These are phyloP conservation scores for Cyberlindnera sargentensis DNA, from an alignment of 805 yeast species.

Conservation along the genomic window DNA sequence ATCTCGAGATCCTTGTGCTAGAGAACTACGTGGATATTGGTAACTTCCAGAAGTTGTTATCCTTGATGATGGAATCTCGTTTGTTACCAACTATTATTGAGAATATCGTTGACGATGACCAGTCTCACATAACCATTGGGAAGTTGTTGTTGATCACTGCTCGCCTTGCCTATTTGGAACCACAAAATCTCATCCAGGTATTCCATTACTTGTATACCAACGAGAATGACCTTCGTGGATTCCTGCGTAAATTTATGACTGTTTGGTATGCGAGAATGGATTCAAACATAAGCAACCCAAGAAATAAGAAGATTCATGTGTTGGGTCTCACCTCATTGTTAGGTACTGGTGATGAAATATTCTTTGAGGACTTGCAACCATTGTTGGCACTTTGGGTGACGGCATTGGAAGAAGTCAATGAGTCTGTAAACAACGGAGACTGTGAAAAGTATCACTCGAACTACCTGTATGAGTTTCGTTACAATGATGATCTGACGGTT, in stretches of 20 bases:
- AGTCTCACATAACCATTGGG: conserved; percentile 25
- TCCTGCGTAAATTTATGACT: conserved; percentile 25
- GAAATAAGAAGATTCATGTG: conserved; percentile 61
- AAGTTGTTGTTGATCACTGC: conserved; percentile 30
- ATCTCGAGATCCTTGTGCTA: conserved; percentile 41
- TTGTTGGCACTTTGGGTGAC: conserved; percentile 39
- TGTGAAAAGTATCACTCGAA: conserved; percentile 44
- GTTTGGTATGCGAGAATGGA: conserved; percentile 40
- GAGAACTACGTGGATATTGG: conserved; percentile 15
- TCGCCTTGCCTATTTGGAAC: conserved; percentile 29
- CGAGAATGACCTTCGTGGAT: conserved; percentile 19
- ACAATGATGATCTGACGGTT: conserved; percentile 17
- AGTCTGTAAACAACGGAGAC: conserved; percentile 44
- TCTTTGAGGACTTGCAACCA: conserved; percentile 25
- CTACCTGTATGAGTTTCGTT: conserved; percentile 26
- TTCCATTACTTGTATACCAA: conserved; percentile 25
- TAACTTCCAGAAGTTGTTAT: conserved; percentile 13
- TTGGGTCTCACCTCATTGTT: conserved; percentile 53
- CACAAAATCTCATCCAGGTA: conserved; percentile 20
- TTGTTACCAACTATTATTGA: conserved; percentile 23
- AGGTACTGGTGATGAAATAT: conserved; percentile 27
- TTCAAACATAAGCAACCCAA: conserved; percentile 60
- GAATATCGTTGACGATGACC: conserved; percentile 25
- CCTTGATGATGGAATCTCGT: conserved; percentile 22
- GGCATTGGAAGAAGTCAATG: conserved; percentile 71